Percentiles rank a stretch among this genome's conserved stretches.
Evolutionary conservation across 345 rosid genomes (phyloP).

Genomic region (Zanthoxylum bungeanum): DNA sequence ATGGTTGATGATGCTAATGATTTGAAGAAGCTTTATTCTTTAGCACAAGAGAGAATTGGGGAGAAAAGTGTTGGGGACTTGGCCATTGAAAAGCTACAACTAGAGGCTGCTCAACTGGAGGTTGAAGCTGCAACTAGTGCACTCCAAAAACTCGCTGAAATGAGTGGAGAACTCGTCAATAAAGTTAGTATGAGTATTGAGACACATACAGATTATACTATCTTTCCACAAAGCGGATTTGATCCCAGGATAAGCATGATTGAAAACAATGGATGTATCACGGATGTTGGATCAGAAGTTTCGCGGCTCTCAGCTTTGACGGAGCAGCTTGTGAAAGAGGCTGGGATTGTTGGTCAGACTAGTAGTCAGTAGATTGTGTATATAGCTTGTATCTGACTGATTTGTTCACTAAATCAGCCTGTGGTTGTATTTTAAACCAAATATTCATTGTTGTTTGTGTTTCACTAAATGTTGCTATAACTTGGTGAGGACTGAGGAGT

Average conservation of each 20-base stretch:
- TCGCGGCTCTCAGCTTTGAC: slow-evolving; percentile 55
- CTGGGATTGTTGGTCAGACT: slow-evolving; percentile 42
- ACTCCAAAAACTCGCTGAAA: slow-evolving; percentile 60
- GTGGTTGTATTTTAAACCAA: slow-evolving; percentile 4
- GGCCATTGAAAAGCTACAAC: slow-evolving; percentile 80
- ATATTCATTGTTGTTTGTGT: background rate
- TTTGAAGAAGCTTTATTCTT: slow-evolving; percentile 52
- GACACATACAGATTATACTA: slow-evolving; percentile 22
- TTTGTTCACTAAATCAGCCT: background rate
- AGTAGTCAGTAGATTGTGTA: slow-evolving; percentile 14
- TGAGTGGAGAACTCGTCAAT: slow-evolving; percentile 58
- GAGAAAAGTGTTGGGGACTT: slow-evolving; percentile 59
- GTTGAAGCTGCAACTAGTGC: slow-evolving; percentile 77
- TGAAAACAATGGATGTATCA: slow-evolving; percentile 36
- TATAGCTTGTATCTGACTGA: slow-evolving; percentile 5
- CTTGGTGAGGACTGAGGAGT: background rate
- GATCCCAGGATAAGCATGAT: slow-evolving; percentile 12
- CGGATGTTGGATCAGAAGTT: slow-evolving; percentile 50
- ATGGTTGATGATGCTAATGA: slow-evolving; percentile 56
- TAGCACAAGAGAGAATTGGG: slow-evolving; percentile 67
- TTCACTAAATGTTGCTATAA: background rate
- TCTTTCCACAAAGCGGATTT: slow-evolving; percentile 14
- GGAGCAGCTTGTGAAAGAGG: slow-evolving; percentile 61
- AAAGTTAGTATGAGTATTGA: slow-evolving; percentile 48
- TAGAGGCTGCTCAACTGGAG: slow-evolving; percentile 76